These are phyloP conservation scores for Fusarium sp. DNA, from an alignment of 2,329 filamentous ascomycete species.

Conservation along the genomic window DNA sequence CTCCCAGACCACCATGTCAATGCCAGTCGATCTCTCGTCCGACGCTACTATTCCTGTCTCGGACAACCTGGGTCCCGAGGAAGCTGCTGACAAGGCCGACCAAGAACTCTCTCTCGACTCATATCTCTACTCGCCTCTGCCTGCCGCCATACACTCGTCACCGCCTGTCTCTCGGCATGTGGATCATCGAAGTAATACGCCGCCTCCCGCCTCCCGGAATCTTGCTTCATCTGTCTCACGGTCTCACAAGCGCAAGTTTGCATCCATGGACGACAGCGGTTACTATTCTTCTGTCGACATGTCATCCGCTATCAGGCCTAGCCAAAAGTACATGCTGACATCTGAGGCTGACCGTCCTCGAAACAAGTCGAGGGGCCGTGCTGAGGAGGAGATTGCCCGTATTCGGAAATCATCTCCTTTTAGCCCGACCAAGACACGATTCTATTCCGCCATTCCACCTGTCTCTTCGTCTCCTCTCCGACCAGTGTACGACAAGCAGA, in stretches of 20 bases:
- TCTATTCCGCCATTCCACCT: slow-evolving; percentile 60
- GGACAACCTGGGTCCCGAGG: slow-evolving; percentile 68
- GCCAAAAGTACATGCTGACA: slow-evolving; percentile 72
- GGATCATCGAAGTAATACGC: slow-evolving; percentile 73
- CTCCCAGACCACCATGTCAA: slow-evolving; percentile 49
- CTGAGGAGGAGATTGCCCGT: slow-evolving; percentile 94
- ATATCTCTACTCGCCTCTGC: slow-evolving; percentile 76
- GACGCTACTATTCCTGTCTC: slow-evolving; percentile 81
- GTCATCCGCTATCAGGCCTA: slow-evolving; percentile 83
- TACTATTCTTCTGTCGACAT: slow-evolving; percentile 92
- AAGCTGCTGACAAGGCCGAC: slow-evolving; percentile 55
- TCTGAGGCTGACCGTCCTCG: slow-evolving; percentile 83
- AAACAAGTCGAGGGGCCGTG: slow-evolving; percentile 82
- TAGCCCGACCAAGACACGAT: slow-evolving; percentile 79
- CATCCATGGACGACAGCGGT: slow-evolving; percentile 88
- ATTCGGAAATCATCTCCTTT: slow-evolving; percentile 93
- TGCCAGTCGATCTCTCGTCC: slow-evolving; percentile 72
- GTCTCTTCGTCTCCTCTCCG: slow-evolving; percentile 76
- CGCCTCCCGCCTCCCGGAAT: slow-evolving; percentile 73
- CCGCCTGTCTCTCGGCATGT: slow-evolving; percentile 76
- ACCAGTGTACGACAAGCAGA: slow-evolving; percentile 63
- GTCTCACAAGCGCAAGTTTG: slow-evolving; percentile 79
- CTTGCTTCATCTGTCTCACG: slow-evolving; percentile 71
- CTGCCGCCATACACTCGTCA: slow-evolving; percentile 84
- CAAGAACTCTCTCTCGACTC: slow-evolving; percentile 53